Evolutionary conservation across 306 rosid genomes (phyloP), one percentile per base, ranked within the genome.

Genomic region (Malus orientalis): DNA sequence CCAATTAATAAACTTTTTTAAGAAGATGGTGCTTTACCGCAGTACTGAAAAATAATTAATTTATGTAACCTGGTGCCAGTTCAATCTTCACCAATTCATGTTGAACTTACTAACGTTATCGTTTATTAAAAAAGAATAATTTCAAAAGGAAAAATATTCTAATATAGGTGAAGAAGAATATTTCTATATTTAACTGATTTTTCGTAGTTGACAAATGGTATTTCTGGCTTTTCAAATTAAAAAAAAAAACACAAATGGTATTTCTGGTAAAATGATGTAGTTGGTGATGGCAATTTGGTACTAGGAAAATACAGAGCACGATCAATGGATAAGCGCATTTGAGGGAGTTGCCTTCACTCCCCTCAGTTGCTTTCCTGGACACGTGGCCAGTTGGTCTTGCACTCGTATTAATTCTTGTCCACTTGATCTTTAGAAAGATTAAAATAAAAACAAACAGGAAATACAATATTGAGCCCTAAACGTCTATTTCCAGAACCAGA

Each of bases 361-460:
- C 64, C 22, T 60, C 78, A 49, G 79, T 73, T 74, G 73, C 65
- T 70, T 75, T 78, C 71, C 2, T 23, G 29, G 74, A 83, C 85
- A 84, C 83, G 88, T 83, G 86, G 84, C 80, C 79, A 74, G 84
- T 81, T 77, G 85, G 85, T 73, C 32, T 6, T 71, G 76, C 83
- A 75, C 74, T 81, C 83, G 74, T 83, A 69, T 57, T 63, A 64
- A 64, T 80, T 84, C 68, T 67, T 64, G 38, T 53, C 85, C 81
- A 75, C 86, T 81, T 74, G 86, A 73, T 66, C 68, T 29, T 45
- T 12, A 19, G 54, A 8, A 47, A 67, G 19, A 19, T 47, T 33
- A 64, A 16, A 30, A 2, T 19, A 30, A 27, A 14, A 10, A 51
- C 55, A 15, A 67, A 59, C 66, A 9, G 25, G 19, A 81, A 25